Evolutionary conservation across 192 early-diverging fungal genomes (phyloP), one percentile per base, ranked within the genome.

Genomic region (Thamnidium elegans): DNA sequence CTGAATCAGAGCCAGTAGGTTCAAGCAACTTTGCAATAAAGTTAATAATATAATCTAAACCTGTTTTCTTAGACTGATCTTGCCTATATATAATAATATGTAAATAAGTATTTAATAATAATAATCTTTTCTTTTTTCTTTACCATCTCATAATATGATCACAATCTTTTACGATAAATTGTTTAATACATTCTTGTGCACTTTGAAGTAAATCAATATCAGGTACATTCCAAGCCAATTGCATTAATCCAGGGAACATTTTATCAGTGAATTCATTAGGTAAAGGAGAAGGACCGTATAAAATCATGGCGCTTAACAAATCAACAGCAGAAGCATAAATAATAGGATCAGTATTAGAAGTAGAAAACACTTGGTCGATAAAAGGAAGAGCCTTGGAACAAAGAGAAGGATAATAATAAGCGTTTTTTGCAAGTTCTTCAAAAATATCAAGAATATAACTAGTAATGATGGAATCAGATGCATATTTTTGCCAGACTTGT

Each of bases 141-240:
- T 20, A 8, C 95, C 95, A 98, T 53, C 81, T 77, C 15, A 85
- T 77, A 67, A 98, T 76, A 31, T 90, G 84, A 23, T 81, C 71
- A 48, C 86, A 70, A 69, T 94, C 93, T 55, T 93, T 89, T 52
- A 87, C 77, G 23, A 99, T 81, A 63, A 96, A 82, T 36, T 79
- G 81, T 55, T 87, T 90, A 14, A 99, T 75, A 32, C 90, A 93
- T 39, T 91, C 81, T 77, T 95, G 89, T 6, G 92, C 92, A 65
- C 89, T 95, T 76, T 97, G 96, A 44, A 96, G 77, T 47, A 96
- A 84, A 44, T 87, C 84, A 55, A 75, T 78, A 67, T 99, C 92
- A 43, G 86, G 86, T 14, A 81, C 80, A 7, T 71, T 74, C 58
- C 85, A 78, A 51, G 94, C 70, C 9, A 92, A 79, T 43, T 81